These are phyloP conservation scores for Artemisia annua DNA, from an alignment of 129 eudicot genomes.

Conservation along the genomic window DNA sequence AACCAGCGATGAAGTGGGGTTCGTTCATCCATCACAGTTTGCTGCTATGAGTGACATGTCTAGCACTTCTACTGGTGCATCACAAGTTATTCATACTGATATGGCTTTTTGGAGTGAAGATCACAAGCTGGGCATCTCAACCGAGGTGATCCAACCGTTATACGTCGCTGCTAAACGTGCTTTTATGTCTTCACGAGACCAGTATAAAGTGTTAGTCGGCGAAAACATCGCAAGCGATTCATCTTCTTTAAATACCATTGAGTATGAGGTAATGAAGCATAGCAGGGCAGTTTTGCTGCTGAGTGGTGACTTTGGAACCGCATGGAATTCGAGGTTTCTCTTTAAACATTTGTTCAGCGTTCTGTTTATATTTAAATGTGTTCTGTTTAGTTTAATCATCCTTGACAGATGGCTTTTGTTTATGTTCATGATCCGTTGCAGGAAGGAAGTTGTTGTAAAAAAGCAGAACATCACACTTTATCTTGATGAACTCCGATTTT, in stretches of 20 bases:
- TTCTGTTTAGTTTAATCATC: constrained; percentile 4
- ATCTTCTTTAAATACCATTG: constrained; percentile 31
- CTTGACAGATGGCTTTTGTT: constrained; percentile 1
- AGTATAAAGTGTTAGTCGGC: constrained; percentile 33
- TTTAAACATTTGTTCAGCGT: neutral
- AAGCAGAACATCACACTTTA: constrained; percentile 39
- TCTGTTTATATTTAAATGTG: constrained; percentile 6
- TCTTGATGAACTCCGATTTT: constrained; percentile 63
- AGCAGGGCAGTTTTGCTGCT: constrained; percentile 77
- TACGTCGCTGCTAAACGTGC: constrained; percentile 64
- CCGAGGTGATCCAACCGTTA: constrained; percentile 51
- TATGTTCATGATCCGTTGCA: constrained; percentile 27
- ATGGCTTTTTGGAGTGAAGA: constrained; percentile 68
- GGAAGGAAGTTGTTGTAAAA: constrained; percentile 72
- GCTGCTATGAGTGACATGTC: constrained; percentile 44
- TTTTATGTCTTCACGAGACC: constrained; percentile 50
- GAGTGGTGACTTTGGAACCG: constrained; percentile 88
- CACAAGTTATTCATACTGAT: constrained; percentile 24
- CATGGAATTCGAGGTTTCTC: constrained; percentile 83
- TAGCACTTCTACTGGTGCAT: neutral
- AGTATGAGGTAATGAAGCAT: constrained; percentile 71
- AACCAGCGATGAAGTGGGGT: constrained; percentile 90
- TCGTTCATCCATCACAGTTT: constrained; percentile 87
- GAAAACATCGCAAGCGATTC: constrained; percentile 29
- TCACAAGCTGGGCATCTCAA: constrained; percentile 87